These are phyloP conservation scores for Sarocladiaceae sp. DNA, from an alignment of 2,329 filamentous ascomycete species.

Conservation along the genomic window DNA sequence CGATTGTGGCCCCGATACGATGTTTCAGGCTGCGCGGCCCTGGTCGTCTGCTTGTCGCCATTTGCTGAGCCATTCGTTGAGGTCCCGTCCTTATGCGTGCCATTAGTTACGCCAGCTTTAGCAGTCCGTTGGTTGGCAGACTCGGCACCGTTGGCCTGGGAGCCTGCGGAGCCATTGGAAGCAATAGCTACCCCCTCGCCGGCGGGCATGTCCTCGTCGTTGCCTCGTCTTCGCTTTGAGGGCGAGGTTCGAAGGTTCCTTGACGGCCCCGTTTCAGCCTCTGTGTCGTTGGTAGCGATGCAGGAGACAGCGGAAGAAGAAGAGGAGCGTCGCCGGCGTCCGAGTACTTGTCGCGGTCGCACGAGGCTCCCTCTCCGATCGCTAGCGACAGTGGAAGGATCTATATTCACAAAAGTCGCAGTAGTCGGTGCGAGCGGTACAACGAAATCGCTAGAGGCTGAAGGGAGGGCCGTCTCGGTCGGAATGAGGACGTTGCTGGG, in stretches of 20 bases:
- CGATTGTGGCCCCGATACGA: conserved; percentile 80
- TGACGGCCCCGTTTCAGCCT: conserved; percentile 10
- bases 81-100: conserved; percentile 39
- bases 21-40: conserved; percentile 15
- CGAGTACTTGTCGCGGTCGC: conserved; percentile 38
- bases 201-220: conserved; percentile 55
- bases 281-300: conserved; percentile 13
- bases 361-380: conserved; percentile 13
- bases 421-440: conserved; percentile 18
- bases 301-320: conserved; percentile 11
- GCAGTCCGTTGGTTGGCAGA: conserved; percentile 17
- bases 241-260: conserved; percentile 12
- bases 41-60: conserved; percentile 19
- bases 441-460: conserved; percentile 15
- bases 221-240: conserved; percentile 53
- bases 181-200: conserved; percentile 47
- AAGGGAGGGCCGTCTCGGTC: conserved; percentile 23
- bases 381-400: conserved; percentile 28
- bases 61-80: conserved; percentile 52
- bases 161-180: conserved; percentile 50
- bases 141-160: conserved; percentile 34
- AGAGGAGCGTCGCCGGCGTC: conserved; percentile 50
- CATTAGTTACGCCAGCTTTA: conserved; percentile 35
- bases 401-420: conserved; percentile 35
- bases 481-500: conserved; percentile 42